Base-by-base conservation (phyloP, 257 asterid species). In the Przewalskia tangutica region DNA sequence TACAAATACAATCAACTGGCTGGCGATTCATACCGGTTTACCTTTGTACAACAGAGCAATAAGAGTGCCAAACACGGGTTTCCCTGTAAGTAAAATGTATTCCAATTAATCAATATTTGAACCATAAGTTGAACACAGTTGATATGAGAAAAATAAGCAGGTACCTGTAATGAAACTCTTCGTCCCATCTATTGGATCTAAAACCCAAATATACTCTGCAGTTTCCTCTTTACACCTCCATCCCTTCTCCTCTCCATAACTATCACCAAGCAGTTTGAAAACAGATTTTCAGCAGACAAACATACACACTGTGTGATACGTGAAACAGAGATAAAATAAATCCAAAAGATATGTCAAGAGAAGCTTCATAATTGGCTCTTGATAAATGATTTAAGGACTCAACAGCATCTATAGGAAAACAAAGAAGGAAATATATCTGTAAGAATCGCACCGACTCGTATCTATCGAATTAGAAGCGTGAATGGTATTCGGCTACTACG, bases 151-250 rank as follows among this genome's bases (percentile, higher is more conserved):
- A 48, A 18, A 34, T 51, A 44, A 58, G 83, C 58, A 70, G 34
- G 42, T 85, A 94, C 99, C 98, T 76, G 98, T 94, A 60, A 96
- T 96, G 79, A 94, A 94, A 85, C 99, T 94, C 89, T 96, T 96
- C 6, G 99, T 96, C 82, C 99, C 99, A 82, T 96, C 98, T 56
- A 96, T 96, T 7, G 98, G 99, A 89, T 94, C 99, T 86, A 96
- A 88, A 65, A 96, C 98, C 98, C 99, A 96, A 73, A 96, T 97
- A 85, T 88, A 93, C 63, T 94, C 97, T 0, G 97, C 97, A 84
- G 63, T 82, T 18, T 90, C 89, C 85, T 94, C 94, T 81, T 89
- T 87, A 85, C 91, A 90, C 83, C 77, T 89, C 98, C 98, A 94
- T 81, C 98, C 99, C 66, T 90, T 90, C 88, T 96, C 99, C 87